These are phyloP conservation scores for Talinum fruticosum DNA, from an alignment of 148 eudicot species.

Conservation along the genomic window DNA sequence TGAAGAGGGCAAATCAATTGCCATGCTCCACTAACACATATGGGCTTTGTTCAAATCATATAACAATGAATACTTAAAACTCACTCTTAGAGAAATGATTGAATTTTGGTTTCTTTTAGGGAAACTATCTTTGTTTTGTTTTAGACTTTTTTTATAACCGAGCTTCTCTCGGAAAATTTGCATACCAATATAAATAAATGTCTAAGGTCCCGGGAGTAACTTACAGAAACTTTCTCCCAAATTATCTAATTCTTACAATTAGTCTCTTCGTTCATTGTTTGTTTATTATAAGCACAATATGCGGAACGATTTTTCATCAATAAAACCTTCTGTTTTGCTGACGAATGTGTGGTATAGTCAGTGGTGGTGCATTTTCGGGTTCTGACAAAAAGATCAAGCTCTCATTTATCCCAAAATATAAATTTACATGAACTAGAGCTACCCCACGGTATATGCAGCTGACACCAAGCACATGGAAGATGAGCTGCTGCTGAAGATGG, in stretches of 20 bases:
- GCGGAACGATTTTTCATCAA: not conserved
- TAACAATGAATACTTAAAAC: not conserved
- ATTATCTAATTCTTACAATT: no score
- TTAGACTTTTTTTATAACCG: no score
- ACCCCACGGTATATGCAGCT: slow-evolving; percentile 74
- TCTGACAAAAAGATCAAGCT: slow-evolving; percentile 2
- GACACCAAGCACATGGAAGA: slow-evolving; percentile 68
- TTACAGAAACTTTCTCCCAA: no score
- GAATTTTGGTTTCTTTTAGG: no score
- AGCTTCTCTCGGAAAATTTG: no score
- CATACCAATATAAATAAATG: no score
- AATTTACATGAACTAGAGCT: slow-evolving; percentile 64
- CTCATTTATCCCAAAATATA: slow-evolving; percentile 24
- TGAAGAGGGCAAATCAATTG: no score
- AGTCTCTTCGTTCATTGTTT: not conserved
- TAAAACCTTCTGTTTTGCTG: not conserved
- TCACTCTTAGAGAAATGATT: not conserved
- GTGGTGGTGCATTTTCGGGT: not conserved
- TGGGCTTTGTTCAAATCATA: not conserved
- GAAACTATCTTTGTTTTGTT: no score
- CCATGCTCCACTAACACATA: no score
- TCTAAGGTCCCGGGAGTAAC: no score
- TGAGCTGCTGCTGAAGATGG: slow-evolving; percentile 48
- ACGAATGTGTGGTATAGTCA: not conserved
- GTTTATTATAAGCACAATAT: not conserved